These are phyloP conservation scores for Fraxinus paxiana DNA, from an alignment of 305 asterid species.

Conservation along the genomic window DNA sequence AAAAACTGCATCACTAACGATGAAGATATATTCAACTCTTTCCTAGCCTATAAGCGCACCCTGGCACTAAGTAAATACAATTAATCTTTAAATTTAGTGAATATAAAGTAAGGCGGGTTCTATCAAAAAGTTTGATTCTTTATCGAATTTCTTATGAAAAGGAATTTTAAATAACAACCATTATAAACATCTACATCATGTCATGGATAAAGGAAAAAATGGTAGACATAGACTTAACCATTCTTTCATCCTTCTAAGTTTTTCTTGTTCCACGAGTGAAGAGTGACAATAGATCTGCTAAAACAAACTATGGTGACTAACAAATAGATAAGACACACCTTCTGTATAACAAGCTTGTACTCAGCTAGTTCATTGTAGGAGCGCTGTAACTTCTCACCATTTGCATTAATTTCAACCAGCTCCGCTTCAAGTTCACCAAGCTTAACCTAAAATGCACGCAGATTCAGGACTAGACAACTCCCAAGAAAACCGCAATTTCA, in stretches of 20 bases:
- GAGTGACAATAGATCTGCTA: not conserved
- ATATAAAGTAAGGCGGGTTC: not conserved
- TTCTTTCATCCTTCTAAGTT: not conserved
- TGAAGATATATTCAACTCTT: not conserved
- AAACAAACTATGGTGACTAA: not conserved
- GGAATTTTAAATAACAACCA: not conserved
- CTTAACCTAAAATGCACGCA: constrained; percentile 53
- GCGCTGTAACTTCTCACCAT: constrained; percentile 78
- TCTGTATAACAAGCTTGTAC: constrained; percentile 84
- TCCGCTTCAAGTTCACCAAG: constrained; percentile 96
- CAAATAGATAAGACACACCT: constrained; percentile 41
- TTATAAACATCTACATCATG: not conserved
- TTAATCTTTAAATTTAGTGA: not conserved
- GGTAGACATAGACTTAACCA: not conserved
- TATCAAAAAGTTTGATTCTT: not conserved
- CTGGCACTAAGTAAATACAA: not conserved
- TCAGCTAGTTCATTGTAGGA: constrained; percentile 86
- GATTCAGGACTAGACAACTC: constrained; percentile 15
- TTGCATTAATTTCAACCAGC: constrained; percentile 86
- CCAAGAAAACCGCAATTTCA: constrained; percentile 8
- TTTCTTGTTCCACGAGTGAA: not conserved
- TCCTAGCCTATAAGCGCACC: not conserved
- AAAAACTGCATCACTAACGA: not conserved
- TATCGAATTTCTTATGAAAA: not conserved
- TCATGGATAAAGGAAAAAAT: not conserved